Percentiles rank a stretch among this genome's conserved stretches.
Conservation (phyloP, 2,329 filamentous ascomycete species). For the Pseudogymnoascus sp. region DNA sequence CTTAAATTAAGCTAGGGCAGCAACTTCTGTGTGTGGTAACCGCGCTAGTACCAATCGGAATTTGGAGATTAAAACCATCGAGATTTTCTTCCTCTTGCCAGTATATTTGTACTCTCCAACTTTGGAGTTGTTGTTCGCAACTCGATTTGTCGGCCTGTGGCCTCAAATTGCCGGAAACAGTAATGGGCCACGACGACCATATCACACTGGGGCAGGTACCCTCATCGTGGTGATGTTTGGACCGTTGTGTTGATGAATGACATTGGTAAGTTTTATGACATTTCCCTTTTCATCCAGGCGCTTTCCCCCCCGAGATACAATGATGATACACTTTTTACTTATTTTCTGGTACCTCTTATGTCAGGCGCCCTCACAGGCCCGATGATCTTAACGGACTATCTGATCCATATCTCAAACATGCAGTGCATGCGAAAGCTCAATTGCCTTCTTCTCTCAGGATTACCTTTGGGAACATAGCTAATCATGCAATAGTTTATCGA, state of each 20-base stretch:
- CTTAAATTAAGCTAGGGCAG: constrained; percentile 11
- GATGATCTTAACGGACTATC: constrained; percentile 83
- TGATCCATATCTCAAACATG: constrained; percentile 42
- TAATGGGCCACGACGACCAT: not conserved
- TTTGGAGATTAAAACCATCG: not conserved
- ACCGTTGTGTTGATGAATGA: not conserved
- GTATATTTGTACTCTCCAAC: not conserved
- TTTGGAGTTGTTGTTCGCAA: not conserved
- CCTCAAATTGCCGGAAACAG: not conserved
- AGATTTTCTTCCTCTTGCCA: constrained; percentile 7
- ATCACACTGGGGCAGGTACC: not conserved
- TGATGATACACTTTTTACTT: constrained; percentile 68
- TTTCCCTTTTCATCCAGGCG: not conserved
- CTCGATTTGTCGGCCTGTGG: not conserved
- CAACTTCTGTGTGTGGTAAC: not conserved
- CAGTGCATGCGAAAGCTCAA: constrained; percentile 5
- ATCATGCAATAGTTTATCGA: not conserved
- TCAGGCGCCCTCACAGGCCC: constrained; percentile 59
- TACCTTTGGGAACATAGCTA: not conserved
- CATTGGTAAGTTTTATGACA: not conserved
- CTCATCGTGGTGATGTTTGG: not conserved
- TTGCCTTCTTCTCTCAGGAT: not conserved
- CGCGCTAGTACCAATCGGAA: constrained; percentile 2
- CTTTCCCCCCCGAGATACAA: constrained; percentile 23
- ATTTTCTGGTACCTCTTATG: constrained; percentile 99